phyloP scores from a whole-genome alignment of 257 asterid species.

The Cinchona pubescens region DNA sequence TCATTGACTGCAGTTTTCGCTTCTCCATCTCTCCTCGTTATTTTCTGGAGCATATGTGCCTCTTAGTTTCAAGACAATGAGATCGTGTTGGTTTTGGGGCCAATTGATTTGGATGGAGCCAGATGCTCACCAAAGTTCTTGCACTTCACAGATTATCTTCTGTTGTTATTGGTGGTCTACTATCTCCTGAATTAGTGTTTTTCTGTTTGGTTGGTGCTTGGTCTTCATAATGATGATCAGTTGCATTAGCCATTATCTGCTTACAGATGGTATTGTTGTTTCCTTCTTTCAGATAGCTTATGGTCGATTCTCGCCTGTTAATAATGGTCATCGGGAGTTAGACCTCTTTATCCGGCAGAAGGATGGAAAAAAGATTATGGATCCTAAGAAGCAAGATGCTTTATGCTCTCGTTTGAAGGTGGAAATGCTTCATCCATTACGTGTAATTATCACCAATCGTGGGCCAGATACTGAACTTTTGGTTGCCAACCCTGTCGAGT shows the following conservation, averaged over 20 bases:
- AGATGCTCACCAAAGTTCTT: not conserved
- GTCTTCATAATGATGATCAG: not conserved
- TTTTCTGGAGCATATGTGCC: no score
- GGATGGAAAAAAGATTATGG: conserved; percentile 75
- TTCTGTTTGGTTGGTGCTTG: not conserved
- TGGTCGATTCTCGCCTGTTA: conserved; percentile 62
- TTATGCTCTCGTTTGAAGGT: conserved; percentile 58
- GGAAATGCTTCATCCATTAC: conserved; percentile 83
- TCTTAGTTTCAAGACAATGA: not conserved
- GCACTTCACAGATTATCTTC: not conserved
- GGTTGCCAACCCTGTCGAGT: conserved; percentile 86
- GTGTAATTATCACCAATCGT: conserved; percentile 60
- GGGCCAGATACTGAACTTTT: conserved; percentile 86
- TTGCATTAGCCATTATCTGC: not conserved
- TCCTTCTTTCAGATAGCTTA: conserved; percentile 53
- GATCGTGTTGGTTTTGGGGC: not conserved
- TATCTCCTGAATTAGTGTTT: no score
- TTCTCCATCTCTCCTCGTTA: no score
- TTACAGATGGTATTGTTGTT: not conserved
- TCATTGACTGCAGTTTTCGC: not conserved
- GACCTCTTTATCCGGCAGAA: conserved; percentile 64
- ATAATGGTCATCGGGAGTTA: conserved; percentile 60
- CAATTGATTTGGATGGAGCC: not conserved
- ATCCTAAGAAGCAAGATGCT: conserved; percentile 66
- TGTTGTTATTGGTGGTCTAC: not conserved